Conservation (phyloP, 2,329 filamentous ascomycete species). For the Microcyclosporella mali region DNA sequence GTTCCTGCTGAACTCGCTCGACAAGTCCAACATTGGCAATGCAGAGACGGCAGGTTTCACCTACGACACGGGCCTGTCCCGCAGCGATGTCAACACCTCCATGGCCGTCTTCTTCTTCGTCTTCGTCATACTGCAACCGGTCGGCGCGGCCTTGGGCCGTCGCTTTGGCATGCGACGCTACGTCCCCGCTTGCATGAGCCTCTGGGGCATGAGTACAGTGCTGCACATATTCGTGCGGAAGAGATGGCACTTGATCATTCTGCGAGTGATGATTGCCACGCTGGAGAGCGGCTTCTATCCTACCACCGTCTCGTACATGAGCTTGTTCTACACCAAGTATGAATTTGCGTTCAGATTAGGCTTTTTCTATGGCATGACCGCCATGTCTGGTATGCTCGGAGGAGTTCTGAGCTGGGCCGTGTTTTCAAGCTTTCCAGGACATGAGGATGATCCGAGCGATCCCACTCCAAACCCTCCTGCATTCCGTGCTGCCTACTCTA, state of each 20-base stretch:
- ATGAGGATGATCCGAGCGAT: slow-evolving; percentile 4
- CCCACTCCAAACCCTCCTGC: slow-evolving; percentile 3
- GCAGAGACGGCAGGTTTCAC: slow-evolving; percentile 56
- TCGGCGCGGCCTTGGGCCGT: slow-evolving; percentile 52
- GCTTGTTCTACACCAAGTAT: slow-evolving; percentile 53
- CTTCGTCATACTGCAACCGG: slow-evolving; percentile 53
- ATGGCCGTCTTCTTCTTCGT: slow-evolving; percentile 54
- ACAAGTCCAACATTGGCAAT: slow-evolving; percentile 51
- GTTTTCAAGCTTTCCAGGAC: slow-evolving; percentile 38
- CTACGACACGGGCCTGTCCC: slow-evolving; percentile 46
- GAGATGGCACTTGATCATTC: slow-evolving; percentile 43
- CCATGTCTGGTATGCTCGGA: slow-evolving; percentile 52
- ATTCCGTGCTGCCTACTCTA: background rate
- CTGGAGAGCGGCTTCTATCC: slow-evolving; percentile 55
- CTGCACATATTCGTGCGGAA: slow-evolving; percentile 43
- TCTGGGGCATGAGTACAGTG: slow-evolving; percentile 48
- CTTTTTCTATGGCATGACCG: slow-evolving; percentile 53
- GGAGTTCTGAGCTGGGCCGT: slow-evolving; percentile 48
- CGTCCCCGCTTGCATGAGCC: slow-evolving; percentile 53
- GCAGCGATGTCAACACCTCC: slow-evolving; percentile 50
- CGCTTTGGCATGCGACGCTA: slow-evolving; percentile 51
- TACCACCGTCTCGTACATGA: slow-evolving; percentile 53
- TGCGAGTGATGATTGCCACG: slow-evolving; percentile 43
- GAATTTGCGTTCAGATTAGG: slow-evolving; percentile 51
- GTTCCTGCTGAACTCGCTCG: slow-evolving; percentile 49